These are phyloP conservation scores for Xylaria sp. DNA, from an alignment of 2,329 filamentous ascomycete genomes.

Conservation along the genomic window DNA sequence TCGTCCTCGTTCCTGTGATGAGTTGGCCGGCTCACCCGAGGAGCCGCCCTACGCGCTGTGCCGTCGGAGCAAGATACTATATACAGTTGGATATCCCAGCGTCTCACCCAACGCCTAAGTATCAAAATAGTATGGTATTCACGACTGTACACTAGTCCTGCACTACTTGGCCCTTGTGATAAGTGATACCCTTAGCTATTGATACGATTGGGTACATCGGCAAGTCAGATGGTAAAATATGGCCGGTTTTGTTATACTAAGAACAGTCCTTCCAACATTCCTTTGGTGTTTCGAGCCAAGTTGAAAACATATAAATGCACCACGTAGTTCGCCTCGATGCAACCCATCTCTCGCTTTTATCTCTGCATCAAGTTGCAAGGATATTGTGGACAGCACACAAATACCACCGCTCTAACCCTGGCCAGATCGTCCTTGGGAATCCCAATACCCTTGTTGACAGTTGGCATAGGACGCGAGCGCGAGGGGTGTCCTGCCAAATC, in stretches of 20 bases:
- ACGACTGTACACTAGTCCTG: constrained; percentile 10
- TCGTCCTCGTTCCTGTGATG: background rate
- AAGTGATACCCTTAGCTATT: constrained; percentile 20
- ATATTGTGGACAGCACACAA: constrained; percentile 7
- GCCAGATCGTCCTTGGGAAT: constrained; percentile 16
- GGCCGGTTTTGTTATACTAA: background rate
- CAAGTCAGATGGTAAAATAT: constrained; percentile 3
- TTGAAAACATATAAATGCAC: background rate
- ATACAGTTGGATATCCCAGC: constrained; percentile 1
- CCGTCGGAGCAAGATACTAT: constrained; percentile 9
- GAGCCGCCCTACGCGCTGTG: background rate
- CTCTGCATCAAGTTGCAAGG: constrained; percentile 20
- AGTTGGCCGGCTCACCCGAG: background rate
- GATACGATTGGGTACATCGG: constrained; percentile 21
- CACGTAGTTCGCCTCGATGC: constrained; percentile 6
- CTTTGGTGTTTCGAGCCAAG: no score
- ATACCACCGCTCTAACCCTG: constrained; percentile 13
- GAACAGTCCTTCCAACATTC: background rate
- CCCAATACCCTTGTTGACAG: constrained; percentile 8
- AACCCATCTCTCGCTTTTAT: constrained; percentile 2
- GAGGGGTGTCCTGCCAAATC: background rate
- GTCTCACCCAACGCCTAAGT: constrained; percentile 7
- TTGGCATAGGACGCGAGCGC: background rate
- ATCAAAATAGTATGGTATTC: constrained; percentile 1
- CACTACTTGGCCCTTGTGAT: background rate